Percentiles rank a stretch among this genome's conserved stretches.
Evolutionary conservation across 2,329 filamentous ascomycete species (phyloP).

Genomic region (Tothia fuscella): DNA sequence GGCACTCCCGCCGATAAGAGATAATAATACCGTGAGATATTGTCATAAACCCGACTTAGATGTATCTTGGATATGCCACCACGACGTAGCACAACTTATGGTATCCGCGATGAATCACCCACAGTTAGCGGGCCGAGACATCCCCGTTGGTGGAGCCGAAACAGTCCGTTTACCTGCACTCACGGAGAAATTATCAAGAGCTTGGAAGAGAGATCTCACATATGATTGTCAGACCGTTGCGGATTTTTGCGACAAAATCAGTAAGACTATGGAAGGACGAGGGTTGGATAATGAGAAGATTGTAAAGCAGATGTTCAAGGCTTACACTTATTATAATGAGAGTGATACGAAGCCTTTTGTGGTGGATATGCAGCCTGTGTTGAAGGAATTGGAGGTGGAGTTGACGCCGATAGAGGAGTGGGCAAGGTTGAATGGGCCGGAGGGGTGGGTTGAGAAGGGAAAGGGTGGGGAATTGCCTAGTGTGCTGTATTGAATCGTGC

Average conservation of each 20-base stretch:
- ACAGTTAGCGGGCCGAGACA: conserved; percentile 24
- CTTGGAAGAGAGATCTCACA: conserved; percentile 22
- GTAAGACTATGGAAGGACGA: conserved; percentile 22
- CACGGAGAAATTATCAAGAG: conserved; percentile 22
- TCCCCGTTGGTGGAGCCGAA: conserved; percentile 26
- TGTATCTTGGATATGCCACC: conserved; percentile 30
- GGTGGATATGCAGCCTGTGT: conserved; percentile 25
- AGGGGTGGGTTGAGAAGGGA: too few relatives aligned
- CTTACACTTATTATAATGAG: conserved; percentile 31
- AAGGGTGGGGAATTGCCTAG: too few relatives aligned
- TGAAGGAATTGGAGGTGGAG: conserved; percentile 21
- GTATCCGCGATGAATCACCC: conserved; percentile 22
- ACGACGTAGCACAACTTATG: conserved; percentile 30
- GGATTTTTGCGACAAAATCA: conserved; percentile 21
- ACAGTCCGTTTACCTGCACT: conserved; percentile 23
- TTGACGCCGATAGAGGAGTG: conserved; percentile 27
- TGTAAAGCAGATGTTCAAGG: conserved; percentile 29
- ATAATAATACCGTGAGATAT: conserved; percentile 25
- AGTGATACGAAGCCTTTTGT: conserved; percentile 27
- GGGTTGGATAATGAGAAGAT: conserved; percentile 25
- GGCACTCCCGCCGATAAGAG: conserved; percentile 25
- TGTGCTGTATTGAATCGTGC: too few relatives aligned
- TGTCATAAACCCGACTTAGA: conserved; percentile 27
- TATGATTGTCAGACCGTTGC: conserved; percentile 25
- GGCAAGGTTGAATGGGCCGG: conserved; percentile 20